Evolutionary conservation across 73 alveolate genomes (phyloP).

Genomic region (Loxodes magnus): DNA sequence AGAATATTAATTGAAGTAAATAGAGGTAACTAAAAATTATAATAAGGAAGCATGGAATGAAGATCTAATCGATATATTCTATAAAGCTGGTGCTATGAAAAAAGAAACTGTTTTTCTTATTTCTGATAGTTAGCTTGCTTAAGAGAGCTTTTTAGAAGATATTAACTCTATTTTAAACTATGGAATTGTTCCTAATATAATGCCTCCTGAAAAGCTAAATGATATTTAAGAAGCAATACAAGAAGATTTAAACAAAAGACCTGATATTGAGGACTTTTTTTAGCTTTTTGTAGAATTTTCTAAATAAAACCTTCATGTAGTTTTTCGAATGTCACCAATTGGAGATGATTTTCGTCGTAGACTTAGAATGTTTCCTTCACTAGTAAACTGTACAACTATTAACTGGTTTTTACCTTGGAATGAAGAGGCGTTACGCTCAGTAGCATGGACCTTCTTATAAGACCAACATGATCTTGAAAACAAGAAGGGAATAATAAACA

Average conservation of each 20-base stretch:
- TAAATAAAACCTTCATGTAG: slow-evolving; percentile 25
- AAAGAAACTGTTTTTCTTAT: slow-evolving; percentile 77
- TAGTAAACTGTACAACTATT: slow-evolving; percentile 44
- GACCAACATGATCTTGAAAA: slow-evolving; percentile 19
- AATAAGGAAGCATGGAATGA: slow-evolving; percentile 87
- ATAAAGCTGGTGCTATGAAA: slow-evolving; percentile 72
- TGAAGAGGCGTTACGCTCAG: slow-evolving; percentile 32
- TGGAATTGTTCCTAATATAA: no score
- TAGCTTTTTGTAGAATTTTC: slow-evolving; percentile 26
- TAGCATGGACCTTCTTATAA: slow-evolving; percentile 14
- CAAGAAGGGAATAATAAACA: slow-evolving; percentile 62
- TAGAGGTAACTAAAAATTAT: slow-evolving; percentile 63
- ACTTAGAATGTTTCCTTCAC: slow-evolving; percentile 38
- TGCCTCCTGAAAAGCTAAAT: slow-evolving; percentile 90
- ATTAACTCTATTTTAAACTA: background rate
- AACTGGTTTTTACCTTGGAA: slow-evolving; percentile 62
- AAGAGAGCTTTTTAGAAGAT: slow-evolving; percentile 69
- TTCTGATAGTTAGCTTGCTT: slow-evolving; percentile 90
- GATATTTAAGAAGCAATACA: slow-evolving; percentile 82
- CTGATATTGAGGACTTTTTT: no score
- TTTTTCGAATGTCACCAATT: slow-evolving; percentile 31
- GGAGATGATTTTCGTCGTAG: slow-evolving; percentile 35
- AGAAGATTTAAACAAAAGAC: no score
- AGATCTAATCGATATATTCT: slow-evolving; percentile 68
- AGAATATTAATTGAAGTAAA: slow-evolving; percentile 48